These are phyloP conservation scores for Codiaeum variegatum DNA, from an alignment of 441 rosid genomes.

Conservation along the genomic window DNA sequence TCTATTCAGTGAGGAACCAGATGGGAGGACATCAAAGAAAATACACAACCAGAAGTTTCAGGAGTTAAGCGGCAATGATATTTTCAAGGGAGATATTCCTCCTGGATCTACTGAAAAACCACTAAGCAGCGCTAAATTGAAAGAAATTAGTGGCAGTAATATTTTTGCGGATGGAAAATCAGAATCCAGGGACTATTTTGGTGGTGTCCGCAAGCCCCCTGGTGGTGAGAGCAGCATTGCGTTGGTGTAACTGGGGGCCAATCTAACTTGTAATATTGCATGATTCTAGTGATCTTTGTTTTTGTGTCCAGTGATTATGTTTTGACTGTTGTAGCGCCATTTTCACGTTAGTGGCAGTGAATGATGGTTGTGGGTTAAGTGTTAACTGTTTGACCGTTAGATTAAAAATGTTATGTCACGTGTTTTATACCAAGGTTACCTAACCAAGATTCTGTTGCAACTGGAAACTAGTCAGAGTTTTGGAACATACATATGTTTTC, in stretches of 20 bases:
- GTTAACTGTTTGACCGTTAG: constrained; percentile 19
- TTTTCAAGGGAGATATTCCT: constrained; percentile 69
- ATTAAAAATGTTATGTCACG: too few relatives aligned
- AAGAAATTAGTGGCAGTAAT: constrained; percentile 78
- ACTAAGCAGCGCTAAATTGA: constrained; percentile 62
- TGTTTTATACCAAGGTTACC: too few relatives aligned
- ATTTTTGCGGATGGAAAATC: constrained; percentile 85
- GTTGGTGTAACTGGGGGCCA: constrained; percentile 43
- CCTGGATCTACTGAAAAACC: constrained; percentile 55
- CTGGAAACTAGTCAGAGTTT: too few relatives aligned
- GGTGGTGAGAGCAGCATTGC: constrained; percentile 91
- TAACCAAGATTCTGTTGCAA: too few relatives aligned
- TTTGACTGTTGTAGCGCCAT: constrained; percentile 17
- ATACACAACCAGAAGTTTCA: constrained; percentile 67
- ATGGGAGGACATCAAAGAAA: constrained; percentile 66
- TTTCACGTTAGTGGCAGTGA: constrained; percentile 3
- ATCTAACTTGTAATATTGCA: constrained; percentile 13
- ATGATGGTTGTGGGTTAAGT: constrained; percentile 13
- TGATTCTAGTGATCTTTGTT: not conserved
- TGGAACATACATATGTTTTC: too few relatives aligned
- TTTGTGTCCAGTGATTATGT: constrained; percentile 20
- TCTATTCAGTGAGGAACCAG: constrained; percentile 54
- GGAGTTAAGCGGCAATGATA: constrained; percentile 73
- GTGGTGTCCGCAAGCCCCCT: constrained; percentile 92
- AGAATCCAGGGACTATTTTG: constrained; percentile 74